phyloP scores from a whole-genome alignment of 352 stramenopile species.

The Globisporangium perplexum region DNA sequence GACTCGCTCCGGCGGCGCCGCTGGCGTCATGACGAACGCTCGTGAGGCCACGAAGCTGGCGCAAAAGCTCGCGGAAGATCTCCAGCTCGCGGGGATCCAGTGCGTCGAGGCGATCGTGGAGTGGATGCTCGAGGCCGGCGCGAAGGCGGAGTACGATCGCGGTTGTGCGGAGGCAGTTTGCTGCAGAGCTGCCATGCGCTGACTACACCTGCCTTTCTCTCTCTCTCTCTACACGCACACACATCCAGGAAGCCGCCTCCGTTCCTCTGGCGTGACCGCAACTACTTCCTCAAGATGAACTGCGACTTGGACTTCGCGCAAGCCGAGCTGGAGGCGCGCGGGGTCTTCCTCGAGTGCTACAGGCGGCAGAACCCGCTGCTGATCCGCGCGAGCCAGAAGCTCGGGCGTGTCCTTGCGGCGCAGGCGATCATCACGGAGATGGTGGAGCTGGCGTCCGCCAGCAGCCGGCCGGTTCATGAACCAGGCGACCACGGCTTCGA shows the following conservation, averaged over 20 bases:
- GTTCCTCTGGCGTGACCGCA: constrained; percentile 65
- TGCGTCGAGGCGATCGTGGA: constrained; percentile 75
- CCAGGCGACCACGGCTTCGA: constrained; percentile 14
- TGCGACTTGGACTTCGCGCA: constrained; percentile 66
- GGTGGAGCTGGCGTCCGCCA: constrained; percentile 20
- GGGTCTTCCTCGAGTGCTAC: constrained; percentile 54
- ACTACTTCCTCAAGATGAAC: constrained; percentile 77
- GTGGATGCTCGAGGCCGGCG: constrained; percentile 75
- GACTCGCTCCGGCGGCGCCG: constrained; percentile 1
- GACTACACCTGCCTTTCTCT: too few relatives aligned
- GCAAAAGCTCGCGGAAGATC: constrained; percentile 55
- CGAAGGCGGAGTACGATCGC: constrained; percentile 60
- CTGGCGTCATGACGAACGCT: constrained; percentile 50
- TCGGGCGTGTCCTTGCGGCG: constrained; percentile 61
- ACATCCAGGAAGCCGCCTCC: constrained; percentile 41
- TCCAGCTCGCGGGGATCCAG: constrained; percentile 62
- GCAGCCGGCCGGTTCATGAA: not conserved
- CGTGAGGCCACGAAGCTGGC: constrained; percentile 65
- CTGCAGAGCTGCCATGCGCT: not conserved
- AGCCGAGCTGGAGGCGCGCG: constrained; percentile 38
- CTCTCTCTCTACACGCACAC: not conserved
- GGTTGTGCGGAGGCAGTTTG: not conserved
- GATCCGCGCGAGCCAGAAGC: constrained; percentile 63
- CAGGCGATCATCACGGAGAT: constrained; percentile 74
- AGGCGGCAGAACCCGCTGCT: constrained; percentile 46